These are phyloP conservation scores for Silene coronaria DNA, from an alignment of 179 eudicot species.

Conservation along the genomic window DNA sequence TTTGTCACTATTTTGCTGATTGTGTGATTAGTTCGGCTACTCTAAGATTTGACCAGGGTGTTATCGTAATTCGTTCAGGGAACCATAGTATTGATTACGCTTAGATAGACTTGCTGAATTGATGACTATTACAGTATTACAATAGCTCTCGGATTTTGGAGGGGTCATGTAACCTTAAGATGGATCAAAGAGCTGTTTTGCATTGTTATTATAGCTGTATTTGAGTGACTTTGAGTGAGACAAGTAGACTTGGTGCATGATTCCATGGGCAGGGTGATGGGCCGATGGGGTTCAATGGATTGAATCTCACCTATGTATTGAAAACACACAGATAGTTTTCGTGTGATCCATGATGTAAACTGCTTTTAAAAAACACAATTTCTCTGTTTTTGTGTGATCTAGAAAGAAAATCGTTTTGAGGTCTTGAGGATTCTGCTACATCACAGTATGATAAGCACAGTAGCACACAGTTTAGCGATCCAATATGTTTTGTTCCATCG, in stretches of 20 bases:
- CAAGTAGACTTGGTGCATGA: background rate
- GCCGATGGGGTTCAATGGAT: background rate
- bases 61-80: background rate
- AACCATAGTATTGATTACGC: background rate
- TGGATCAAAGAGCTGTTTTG: too few relatives aligned
- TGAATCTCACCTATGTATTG: background rate
- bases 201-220: background rate
- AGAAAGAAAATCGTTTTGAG: too few relatives aligned
- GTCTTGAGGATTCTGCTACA: background rate
- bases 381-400: too few relatives aligned
- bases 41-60: too few relatives aligned
- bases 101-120: background rate
- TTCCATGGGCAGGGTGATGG: background rate
- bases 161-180: background rate
- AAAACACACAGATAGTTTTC: too few relatives aligned
- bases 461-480: background rate
- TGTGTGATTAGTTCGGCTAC: background rate
- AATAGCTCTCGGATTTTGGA: conserved; percentile 2
- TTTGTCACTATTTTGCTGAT: too few relatives aligned
- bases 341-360: too few relatives aligned
- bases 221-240: background rate
- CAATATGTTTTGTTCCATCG: background rate
- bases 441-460: background rate
- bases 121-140: background rate
- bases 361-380: too few relatives aligned